Conservation (phyloP, 257 asterid species). For the Mitragyna speciosa region DNA sequence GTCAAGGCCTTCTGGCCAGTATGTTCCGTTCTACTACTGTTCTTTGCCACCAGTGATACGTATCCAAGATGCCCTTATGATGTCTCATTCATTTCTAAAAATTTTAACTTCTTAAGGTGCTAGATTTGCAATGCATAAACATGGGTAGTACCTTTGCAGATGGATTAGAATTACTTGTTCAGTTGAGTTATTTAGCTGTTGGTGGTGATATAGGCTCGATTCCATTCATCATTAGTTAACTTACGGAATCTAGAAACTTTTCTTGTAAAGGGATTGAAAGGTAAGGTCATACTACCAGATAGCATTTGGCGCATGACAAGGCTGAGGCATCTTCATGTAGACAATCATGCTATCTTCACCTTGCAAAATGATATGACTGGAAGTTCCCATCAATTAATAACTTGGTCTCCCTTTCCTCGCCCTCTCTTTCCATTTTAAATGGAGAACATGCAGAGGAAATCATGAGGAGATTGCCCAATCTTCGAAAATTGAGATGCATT, state of each 20-base stretch:
- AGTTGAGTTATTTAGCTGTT: slow-evolving; percentile 2
- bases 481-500: not conserved
- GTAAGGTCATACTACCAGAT: not conserved
- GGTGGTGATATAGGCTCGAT: slow-evolving; percentile 8
- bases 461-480: not conserved
- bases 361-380: not conserved
- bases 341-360: not conserved
- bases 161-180: not conserved
- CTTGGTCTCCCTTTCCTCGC: slow-evolving; percentile 13
- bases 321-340: not conserved
- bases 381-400: not conserved
- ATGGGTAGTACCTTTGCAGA: not conserved
- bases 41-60: not conserved
- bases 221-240: slow-evolving; percentile 7
- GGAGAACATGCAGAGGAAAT: not conserved
- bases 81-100: not conserved
- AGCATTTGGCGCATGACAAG: slow-evolving; percentile 1
- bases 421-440: not conserved
- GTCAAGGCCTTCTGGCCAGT: not conserved
- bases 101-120: slow-evolving; percentile 7
- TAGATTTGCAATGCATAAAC: slow-evolving; percentile 9
- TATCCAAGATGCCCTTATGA: slow-evolving; percentile 12
- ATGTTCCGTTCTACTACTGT: slow-evolving; percentile 6
- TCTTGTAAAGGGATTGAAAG: slow-evolving; percentile 7
- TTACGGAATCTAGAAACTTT: slow-evolving; percentile 12